Conservation (phyloP, 1,284 basidiomycete species). For the Gyrodon tennesseensis region DNA sequence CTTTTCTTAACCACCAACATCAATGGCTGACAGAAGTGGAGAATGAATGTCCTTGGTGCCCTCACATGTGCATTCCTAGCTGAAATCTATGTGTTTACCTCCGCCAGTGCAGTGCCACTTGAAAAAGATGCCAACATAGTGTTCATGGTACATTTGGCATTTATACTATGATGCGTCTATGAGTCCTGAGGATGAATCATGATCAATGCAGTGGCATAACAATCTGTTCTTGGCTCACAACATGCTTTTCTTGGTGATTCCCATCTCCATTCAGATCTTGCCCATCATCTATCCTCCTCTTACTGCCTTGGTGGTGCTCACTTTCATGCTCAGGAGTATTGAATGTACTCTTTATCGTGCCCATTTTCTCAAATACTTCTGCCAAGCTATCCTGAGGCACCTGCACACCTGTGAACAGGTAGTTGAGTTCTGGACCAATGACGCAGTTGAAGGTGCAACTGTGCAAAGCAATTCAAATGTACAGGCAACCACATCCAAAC, state of each 20-base stretch:
- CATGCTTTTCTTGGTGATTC: conserved; percentile 59
- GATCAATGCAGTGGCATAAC: conserved; percentile 63
- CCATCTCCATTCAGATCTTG: conserved; percentile 53
- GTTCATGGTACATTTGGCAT: conserved; percentile 56
- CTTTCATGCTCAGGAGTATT: conserved; percentile 43
- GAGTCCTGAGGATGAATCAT: conserved; percentile 13
- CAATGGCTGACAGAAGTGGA: conserved; percentile 51
- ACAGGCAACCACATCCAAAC: conserved; percentile 51
- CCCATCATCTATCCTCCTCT: conserved; percentile 39
- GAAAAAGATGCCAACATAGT: conserved; percentile 45
- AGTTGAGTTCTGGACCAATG: conserved; percentile 57
- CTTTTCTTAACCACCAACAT: conserved; percentile 52
- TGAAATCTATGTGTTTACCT: conserved; percentile 58
- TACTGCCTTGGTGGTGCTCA: conserved; percentile 29
- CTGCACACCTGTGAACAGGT: conserved; percentile 53
- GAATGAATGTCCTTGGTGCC: conserved; percentile 52
- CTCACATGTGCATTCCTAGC: conserved; percentile 53
- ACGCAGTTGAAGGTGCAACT: conserved; percentile 54
- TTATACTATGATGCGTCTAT: not conserved
- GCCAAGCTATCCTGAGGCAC: conserved; percentile 56
- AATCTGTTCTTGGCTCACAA: conserved; percentile 55
- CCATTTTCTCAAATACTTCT: conserved; percentile 57
- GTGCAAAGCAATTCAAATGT: conserved; percentile 54
- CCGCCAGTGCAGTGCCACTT: conserved; percentile 52
- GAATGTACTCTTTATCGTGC: conserved; percentile 49